phyloP scores from a whole-genome alignment of 1,284 basidiomycete genomes.

The Rugosomyces carneus region DNA sequence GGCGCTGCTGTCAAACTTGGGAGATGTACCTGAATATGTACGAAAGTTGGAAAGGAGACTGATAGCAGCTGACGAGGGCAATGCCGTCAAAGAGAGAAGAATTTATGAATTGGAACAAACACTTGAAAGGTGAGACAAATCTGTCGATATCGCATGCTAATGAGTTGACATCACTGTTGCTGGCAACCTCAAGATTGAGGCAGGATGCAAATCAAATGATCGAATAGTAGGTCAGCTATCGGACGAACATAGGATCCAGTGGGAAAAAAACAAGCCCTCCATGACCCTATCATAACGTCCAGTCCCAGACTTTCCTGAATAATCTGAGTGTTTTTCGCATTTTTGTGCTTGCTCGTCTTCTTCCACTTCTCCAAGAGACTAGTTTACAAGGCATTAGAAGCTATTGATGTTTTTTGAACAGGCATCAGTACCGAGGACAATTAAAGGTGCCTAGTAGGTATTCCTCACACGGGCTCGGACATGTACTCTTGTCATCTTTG shows the following conservation, averaged over 20 bases:
- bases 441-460: background rate
- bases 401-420: background rate
- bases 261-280: too few relatives aligned
- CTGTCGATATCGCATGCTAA: background rate
- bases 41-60: conserved; percentile 34
- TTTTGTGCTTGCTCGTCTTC: background rate
- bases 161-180: background rate
- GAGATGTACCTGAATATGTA: conserved; percentile 27
- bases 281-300: too few relatives aligned
- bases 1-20: conserved; percentile 15
- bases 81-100: conserved; percentile 30
- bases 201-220: conserved; percentile 1
- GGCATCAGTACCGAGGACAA: background rate
- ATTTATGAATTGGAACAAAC: conserved; percentile 32
- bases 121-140: conserved; percentile 17
- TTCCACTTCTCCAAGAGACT: background rate
- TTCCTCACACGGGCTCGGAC: background rate
- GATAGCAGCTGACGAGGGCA: conserved; percentile 30
- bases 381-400: background rate
- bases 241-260: too few relatives aligned
- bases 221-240: too few relatives aligned
- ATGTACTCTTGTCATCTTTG: background rate
- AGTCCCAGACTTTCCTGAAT: too few relatives aligned
- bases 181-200: conserved; percentile 6
- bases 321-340: too few relatives aligned